Percentiles rank a stretch among this genome's conserved stretches.
These are phyloP conservation scores for Platismatia glauca DNA, from an alignment of 495 filamentous ascomycete genomes.

Conservation along the genomic window DNA sequence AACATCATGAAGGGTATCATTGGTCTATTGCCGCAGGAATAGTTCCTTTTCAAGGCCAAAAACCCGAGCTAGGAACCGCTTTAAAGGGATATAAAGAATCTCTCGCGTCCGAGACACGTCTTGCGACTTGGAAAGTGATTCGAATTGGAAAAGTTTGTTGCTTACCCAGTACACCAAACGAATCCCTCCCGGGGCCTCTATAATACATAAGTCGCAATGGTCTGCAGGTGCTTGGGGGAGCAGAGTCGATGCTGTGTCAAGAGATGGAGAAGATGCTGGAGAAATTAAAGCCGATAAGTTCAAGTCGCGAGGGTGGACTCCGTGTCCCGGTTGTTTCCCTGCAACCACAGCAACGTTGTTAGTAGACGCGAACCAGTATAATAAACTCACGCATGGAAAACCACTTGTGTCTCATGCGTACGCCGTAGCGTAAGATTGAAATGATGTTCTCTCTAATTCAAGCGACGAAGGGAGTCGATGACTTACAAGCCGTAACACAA, in stretches of 20 bases:
- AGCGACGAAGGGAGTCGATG: background rate
- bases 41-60: background rate
- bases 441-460: background rate
- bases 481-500: background rate
- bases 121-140: background rate
- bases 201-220: conserved; percentile 10
- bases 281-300: background rate
- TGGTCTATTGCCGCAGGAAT: background rate
- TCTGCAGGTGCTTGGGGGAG: background rate
- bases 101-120: background rate
- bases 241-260: background rate
- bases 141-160: background rate
- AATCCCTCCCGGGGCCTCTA: conserved; percentile 16
- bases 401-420: background rate
- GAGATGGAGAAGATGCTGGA: background rate
- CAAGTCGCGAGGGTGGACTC: background rate
- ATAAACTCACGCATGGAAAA: background rate
- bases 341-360: background rate
- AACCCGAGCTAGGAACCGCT: background rate
- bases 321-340: background rate
- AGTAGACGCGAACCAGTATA: background rate
- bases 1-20: background rate
- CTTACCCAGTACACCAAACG: conserved; percentile 12
- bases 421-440: too few species aligned
- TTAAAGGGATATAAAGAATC: background rate